Base-by-base conservation (phyloP, 176 grass and related monocot genomes). In the Pharus latifolius region DNA sequence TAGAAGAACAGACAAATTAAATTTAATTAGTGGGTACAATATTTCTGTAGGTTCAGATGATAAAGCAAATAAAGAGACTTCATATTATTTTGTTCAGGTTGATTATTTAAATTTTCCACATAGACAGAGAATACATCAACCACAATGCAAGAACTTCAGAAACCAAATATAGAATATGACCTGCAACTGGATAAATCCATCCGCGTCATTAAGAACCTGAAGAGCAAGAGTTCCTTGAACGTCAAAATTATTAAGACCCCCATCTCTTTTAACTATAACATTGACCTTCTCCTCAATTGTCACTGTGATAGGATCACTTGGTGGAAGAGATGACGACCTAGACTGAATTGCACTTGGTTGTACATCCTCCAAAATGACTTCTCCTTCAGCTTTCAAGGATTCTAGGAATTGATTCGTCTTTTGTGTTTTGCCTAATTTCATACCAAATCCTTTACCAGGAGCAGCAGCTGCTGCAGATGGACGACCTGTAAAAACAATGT, bases 171-270 rank as follows among this genome's bases (percentile, higher is more conserved):
- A n/a, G 3, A 49, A 60, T 1, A 32, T 41, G 75, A 91, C 91
- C 91, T 96, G 91, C 57, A 96, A 67, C 54, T 90, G 83, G 77
- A 90, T 82, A 72, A 96, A 96, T 27, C 91, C 83, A 87, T 96
- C 87, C 23, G 85, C 65, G 12, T 90, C 80, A 27, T 90, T 96
- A 59, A 89, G 85, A 80, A 96, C 67, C 66, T 96, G 84, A 75
- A 96, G 91, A 70, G 83, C 85, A 61, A 96, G 83, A 59, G 87
- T 90, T 42, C 85, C 90, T 82, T 93, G 90, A 66, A 93, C 68
- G 77, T 93, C 90, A 74, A 93, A 88, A 49, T 60, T 81, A 81
- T 74, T 96, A 67, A 96, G 65, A 11, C 91, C 91, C 17, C 87
- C 87, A 69, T 96, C 91, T 72, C 84, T 87, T 79, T 87, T 84